Conservation (phyloP, 1,284 basidiomycete species). For the Ceratobasidium sp. region DNA sequence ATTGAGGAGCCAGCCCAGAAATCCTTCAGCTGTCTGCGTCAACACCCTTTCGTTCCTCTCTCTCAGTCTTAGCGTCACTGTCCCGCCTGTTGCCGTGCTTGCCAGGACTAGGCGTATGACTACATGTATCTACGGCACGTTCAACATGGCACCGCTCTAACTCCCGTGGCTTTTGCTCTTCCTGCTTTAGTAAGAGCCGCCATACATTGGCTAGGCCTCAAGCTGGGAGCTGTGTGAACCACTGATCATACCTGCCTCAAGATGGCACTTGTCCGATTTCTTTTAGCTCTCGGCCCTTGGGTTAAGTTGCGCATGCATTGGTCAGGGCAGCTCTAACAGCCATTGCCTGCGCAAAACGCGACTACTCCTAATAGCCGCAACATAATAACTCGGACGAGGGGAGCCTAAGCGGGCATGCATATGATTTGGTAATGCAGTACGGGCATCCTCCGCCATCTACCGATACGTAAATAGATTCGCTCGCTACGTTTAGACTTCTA, state of each 20-base stretch:
- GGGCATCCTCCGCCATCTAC: no score
- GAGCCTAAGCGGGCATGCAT: not conserved
- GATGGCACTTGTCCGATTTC: not conserved
- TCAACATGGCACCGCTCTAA: not conserved
- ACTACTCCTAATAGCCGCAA: not conserved
- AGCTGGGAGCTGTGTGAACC: no score
- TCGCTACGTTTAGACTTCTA: not conserved
- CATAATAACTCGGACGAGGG: not conserved
- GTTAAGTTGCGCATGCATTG: not conserved
- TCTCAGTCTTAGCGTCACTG: no score
- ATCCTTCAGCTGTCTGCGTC: no score
- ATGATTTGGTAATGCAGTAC: not conserved
- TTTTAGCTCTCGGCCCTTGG: not conserved
- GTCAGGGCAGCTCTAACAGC: not conserved
- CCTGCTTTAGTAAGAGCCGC: not conserved
- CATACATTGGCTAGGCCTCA: not conserved
- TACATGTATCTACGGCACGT: no score
- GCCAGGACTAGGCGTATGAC: no score
- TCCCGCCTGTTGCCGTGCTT: no score
- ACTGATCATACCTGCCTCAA: not conserved
- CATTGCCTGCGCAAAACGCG: not conserved
- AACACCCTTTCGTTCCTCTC: no score
- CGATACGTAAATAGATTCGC: not conserved
- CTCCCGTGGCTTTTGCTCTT: not conserved
- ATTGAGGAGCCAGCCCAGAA: no score